Evolutionary conservation across 2,329 filamentous ascomycete genomes (phyloP), one percentile per base, ranked within the genome.

Genomic region (Geoglossum cookeanum): DNA sequence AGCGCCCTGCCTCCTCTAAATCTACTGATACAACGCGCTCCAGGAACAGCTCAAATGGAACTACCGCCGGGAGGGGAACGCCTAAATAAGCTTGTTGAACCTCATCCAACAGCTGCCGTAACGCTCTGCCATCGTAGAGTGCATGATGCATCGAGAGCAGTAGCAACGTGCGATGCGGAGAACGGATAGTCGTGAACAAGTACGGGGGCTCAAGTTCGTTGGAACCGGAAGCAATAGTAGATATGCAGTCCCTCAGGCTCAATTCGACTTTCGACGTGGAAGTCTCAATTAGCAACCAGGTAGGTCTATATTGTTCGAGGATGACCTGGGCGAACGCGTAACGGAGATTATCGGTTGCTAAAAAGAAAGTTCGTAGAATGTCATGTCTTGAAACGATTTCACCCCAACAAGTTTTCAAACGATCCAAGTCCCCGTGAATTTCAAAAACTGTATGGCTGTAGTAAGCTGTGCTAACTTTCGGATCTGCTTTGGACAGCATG

Each of bases 81-180:
- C 74, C 75, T 0, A 67, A 60, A 37, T 83, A 80, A 2, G 78
- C 60, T 1, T 72, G 66, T 63, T 92, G 81, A 1, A 94, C 71
- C 64, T 95, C 89, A 0, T 77, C 68, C 29, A 91, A 75, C 0
- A 96, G 72, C 7, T 75, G 73, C 0, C 75, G 72, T 64, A 95
- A 84, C 0, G 88, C 87, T 39, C 84, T 80, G 0, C 85, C 90
- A 68, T 96, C 90, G 63, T 95, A 94, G 0, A 95, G 72, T 1
- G 87, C 86, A 69, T 96, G 90, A 63, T 95, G 89, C 63, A 81
- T 80, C 27, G 72, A 72, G 53, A 83, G 70, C 2, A 75, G 61
- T 5, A 78, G 58, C 30, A 65, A 66, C 8, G 59, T 63, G 6
- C 65, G 62, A 5, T 61, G 55, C 1, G 59, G 62, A 30, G 59